phyloP scores from a whole-genome alignment of 2,329 filamentous ascomycete genomes.

The Dactylellina cionopaga region DNA sequence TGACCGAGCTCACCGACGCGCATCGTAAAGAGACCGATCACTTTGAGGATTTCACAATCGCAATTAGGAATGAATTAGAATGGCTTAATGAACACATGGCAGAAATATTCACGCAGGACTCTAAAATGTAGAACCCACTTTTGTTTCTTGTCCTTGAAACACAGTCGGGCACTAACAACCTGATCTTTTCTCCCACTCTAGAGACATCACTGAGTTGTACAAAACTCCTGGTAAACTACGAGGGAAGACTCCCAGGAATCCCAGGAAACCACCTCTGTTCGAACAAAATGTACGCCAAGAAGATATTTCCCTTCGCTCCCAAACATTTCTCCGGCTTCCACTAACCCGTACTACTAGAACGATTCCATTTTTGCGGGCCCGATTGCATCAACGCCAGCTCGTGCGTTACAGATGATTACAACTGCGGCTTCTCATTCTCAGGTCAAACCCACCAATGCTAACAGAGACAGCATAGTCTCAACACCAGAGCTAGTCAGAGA shows the following conservation, averaged over 20 bases:
- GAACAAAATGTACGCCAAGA: constrained; percentile 13
- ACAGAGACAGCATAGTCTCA: constrained; percentile 15
- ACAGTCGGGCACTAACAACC: no score
- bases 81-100: constrained; percentile 99
- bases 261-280: constrained; percentile 65
- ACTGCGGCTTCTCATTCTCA: neutral
- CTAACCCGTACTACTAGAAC: neutral
- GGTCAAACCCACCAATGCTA: neutral
- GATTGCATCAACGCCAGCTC: neutral
- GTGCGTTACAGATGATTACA: neutral
- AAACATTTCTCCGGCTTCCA: neutral
- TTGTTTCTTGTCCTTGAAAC: no score
- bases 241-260: constrained; percentile 80
- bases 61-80: constrained; percentile 90
- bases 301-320: no score
- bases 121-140: constrained; percentile 20
- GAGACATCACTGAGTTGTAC: constrained; percentile 93
- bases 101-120: constrained; percentile 79
- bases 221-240: constrained; percentile 88
- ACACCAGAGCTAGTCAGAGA: constrained; percentile 41
- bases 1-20: constrained; percentile 82
- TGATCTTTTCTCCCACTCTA: constrained; percentile 61
- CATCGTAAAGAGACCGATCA: constrained; percentile 80
- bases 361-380: neutral
- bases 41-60: constrained; percentile 91